phyloP scores from a whole-genome alignment of 2,329 filamentous ascomycete species.

The Fusarium tjaetaba region DNA sequence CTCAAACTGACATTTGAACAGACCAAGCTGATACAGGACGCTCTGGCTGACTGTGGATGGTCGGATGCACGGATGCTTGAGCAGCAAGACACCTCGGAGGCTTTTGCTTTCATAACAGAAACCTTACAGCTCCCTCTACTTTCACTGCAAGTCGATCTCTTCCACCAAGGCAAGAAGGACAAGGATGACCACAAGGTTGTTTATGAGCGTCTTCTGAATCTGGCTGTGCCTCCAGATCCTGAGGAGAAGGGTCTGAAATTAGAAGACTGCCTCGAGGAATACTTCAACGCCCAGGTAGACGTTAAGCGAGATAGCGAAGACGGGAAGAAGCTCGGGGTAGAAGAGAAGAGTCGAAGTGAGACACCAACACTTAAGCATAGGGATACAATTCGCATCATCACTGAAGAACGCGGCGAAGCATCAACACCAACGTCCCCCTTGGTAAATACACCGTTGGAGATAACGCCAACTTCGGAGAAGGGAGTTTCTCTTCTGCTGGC shows the following conservation, averaged over 20 bases:
- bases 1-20: constrained; percentile 50
- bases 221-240: constrained; percentile 84
- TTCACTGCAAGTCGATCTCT: constrained; percentile 92
- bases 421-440: constrained; percentile 49
- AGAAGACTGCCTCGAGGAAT: constrained; percentile 91
- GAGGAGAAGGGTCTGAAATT: constrained; percentile 78
- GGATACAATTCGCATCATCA: constrained; percentile 49
- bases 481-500: background rate
- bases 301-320: constrained; percentile 78
- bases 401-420: constrained; percentile 46
- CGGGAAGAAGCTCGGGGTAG: constrained; percentile 56
- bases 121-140: constrained; percentile 87
- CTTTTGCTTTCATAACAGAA: constrained; percentile 93
- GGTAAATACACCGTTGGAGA: constrained; percentile 41
- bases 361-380: constrained; percentile 43
- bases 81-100: constrained; percentile 96
- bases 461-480: constrained; percentile 31
- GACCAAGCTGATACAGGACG: constrained; percentile 85
- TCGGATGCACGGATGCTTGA: constrained; percentile 77
- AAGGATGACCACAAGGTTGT: constrained; percentile 94
- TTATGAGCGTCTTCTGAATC: constrained; percentile 88
- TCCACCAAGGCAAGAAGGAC: constrained; percentile 87
- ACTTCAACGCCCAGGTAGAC: constrained; percentile 94
- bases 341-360: constrained; percentile 42
- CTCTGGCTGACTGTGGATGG: constrained; percentile 89